These are phyloP conservation scores for Phialocephala subalpina DNA, from an alignment of 2,329 filamentous ascomycete species.

Conservation along the genomic window DNA sequence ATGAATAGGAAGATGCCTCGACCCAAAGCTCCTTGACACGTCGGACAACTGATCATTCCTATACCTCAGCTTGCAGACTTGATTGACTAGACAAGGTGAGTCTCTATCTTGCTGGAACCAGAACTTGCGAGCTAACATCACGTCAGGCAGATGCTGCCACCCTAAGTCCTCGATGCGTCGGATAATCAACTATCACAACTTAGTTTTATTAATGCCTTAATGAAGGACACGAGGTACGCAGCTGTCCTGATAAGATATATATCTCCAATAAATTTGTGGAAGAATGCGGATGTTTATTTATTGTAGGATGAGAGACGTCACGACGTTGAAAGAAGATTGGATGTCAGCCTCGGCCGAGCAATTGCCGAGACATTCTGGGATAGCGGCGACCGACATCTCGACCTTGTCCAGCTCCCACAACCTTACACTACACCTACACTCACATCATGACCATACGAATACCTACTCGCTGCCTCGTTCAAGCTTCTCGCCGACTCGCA, in stretches of 20 bases:
- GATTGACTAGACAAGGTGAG: too few relatives aligned
- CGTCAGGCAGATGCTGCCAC: neutral
- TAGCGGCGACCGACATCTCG: slow-evolving; percentile 22
- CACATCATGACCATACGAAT: slow-evolving; percentile 29
- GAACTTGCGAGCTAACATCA: too few relatives aligned
- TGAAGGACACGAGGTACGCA: neutral
- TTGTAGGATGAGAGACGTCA: too few relatives aligned
- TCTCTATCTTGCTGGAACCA: too few relatives aligned
- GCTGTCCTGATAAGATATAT: neutral
- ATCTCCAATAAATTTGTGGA: too few relatives aligned
- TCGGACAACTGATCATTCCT: too few relatives aligned
- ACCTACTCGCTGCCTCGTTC: slow-evolving; percentile 21
- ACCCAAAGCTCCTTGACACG: too few relatives aligned
- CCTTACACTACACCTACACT: slow-evolving; percentile 1
- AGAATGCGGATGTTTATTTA: neutral
- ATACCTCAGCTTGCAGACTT: too few relatives aligned
- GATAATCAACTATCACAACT: too few relatives aligned
- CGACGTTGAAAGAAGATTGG: too few relatives aligned
- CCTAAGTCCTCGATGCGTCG: too few relatives aligned
- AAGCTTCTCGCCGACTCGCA: slow-evolving; percentile 33
- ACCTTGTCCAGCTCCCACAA: slow-evolving; percentile 19
- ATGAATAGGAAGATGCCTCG: too few relatives aligned
- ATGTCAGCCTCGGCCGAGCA: neutral
- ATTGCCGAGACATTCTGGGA: slow-evolving; percentile 23
- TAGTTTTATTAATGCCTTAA: neutral